phyloP scores from a whole-genome alignment of 2,329 filamentous ascomycete genomes.

The Fusarium robinianum region DNA sequence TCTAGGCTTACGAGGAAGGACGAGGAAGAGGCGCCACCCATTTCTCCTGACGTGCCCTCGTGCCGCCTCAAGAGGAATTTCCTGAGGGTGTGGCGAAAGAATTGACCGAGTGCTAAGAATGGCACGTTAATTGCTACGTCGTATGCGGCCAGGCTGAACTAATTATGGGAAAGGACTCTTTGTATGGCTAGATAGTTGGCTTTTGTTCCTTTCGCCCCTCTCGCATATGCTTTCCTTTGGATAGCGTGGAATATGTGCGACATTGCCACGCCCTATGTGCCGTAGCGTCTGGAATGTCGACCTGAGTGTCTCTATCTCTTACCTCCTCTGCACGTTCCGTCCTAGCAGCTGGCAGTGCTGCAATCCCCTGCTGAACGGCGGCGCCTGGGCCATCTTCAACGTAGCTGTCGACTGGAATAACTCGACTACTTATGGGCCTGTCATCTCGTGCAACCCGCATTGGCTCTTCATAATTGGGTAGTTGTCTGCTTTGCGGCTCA shows the following conservation, averaged over 20 bases:
- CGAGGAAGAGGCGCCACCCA: slow-evolving; percentile 44
- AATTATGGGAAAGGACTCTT: slow-evolving; percentile 27
- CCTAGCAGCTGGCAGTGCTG: slow-evolving; percentile 64
- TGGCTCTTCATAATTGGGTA: slow-evolving; percentile 77
- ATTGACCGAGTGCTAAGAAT: slow-evolving; percentile 21
- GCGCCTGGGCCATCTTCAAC: slow-evolving; percentile 88
- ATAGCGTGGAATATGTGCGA: slow-evolving; percentile 36
- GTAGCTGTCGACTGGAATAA: slow-evolving; percentile 86
- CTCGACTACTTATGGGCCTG: slow-evolving; percentile 83
- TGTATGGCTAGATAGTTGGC: slow-evolving; percentile 19
- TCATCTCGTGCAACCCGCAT: slow-evolving; percentile 86
- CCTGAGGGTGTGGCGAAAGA: slow-evolving; percentile 32
- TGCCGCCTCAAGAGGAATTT: slow-evolving; percentile 37
- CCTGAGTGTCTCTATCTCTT: slow-evolving; percentile 50
- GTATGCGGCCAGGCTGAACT: slow-evolving; percentile 23
- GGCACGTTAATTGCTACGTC: slow-evolving; percentile 22
- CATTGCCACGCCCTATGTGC: too few relatives aligned
- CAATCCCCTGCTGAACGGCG: slow-evolving; percentile 71
- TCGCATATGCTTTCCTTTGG: slow-evolving; percentile 14
- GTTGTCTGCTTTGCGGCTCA: slow-evolving; percentile 68
- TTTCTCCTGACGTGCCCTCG: slow-evolving; percentile 41
- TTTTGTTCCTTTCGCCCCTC: slow-evolving; percentile 2
- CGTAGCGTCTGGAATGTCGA: slow-evolving; percentile 84
- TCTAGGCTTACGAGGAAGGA: too few relatives aligned
- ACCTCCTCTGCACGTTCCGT: background rate